Evolutionary conservation across 768 basidiomycete species (phyloP).

Genomic region (Xerocomus brunneocitrinus): DNA sequence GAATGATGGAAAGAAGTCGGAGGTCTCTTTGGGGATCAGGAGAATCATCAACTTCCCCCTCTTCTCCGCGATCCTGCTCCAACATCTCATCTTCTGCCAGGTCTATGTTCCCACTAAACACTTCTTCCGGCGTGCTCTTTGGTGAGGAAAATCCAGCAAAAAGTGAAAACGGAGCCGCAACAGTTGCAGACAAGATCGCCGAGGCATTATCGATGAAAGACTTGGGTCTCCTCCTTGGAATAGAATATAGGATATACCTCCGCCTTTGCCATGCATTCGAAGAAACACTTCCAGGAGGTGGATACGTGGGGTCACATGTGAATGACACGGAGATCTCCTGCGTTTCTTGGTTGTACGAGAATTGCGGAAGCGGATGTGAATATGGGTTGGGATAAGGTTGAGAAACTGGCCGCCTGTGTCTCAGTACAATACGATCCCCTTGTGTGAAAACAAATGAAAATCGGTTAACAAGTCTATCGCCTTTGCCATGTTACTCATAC

Average conservation of each 20-base stretch:
- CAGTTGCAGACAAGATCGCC: slow-evolving; percentile 55
- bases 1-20: slow-evolving; percentile 47
- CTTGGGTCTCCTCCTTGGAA: slow-evolving; percentile 65
- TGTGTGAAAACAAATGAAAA: background rate
- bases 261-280: slow-evolving; percentile 54
- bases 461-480: slow-evolving; percentile 4
- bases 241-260: slow-evolving; percentile 57
- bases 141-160: slow-evolving; percentile 36
- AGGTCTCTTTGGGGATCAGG: slow-evolving; percentile 51
- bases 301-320: slow-evolving; percentile 59
- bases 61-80: slow-evolving; percentile 75
- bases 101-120: slow-evolving; percentile 65
- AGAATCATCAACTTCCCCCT: slow-evolving; percentile 75
- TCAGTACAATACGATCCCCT: slow-evolving; percentile 66
- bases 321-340: slow-evolving; percentile 61
- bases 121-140: slow-evolving; percentile 59
- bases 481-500: slow-evolving; percentile 32
- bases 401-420: slow-evolving; percentile 73
- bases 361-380: slow-evolving; percentile 72
- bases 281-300: slow-evolving; percentile 29
- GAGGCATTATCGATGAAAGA: slow-evolving; percentile 70
- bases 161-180: slow-evolving; percentile 55
- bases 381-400: slow-evolving; percentile 74
- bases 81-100: slow-evolving; percentile 72
- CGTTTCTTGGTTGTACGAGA: slow-evolving; percentile 51